A percentile compares a stretch with the other conserved stretches of the same genome.
phyloP scores from a whole-genome alignment of 352 stramenopile species.

The Globisporangium iwayamae region DNA sequence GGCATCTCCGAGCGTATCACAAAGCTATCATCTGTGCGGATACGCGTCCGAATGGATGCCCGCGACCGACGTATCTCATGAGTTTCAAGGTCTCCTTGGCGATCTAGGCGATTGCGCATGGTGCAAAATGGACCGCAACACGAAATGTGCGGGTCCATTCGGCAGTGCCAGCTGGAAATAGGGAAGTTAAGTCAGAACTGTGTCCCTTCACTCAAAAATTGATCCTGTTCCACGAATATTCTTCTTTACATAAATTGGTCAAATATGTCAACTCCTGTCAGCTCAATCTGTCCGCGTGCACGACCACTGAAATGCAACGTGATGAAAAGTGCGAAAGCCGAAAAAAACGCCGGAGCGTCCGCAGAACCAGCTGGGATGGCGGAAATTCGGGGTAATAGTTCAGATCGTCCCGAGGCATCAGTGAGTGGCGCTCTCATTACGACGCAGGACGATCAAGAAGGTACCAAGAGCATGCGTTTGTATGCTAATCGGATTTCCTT shows the following conservation, averaged over 20 bases:
- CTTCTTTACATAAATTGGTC: neutral
- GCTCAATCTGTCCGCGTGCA: neutral
- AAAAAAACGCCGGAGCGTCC: slow-evolving; percentile 5
- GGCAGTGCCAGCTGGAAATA: neutral
- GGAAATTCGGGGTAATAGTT: neutral
- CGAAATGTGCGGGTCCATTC: slow-evolving; percentile 4
- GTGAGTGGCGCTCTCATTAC: neutral
- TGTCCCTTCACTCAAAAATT: slow-evolving; percentile 5
- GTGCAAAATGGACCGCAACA: neutral
- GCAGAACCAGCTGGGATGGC: neutral
- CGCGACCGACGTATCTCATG: neutral
- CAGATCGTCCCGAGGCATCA: neutral
- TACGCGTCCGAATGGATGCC: slow-evolving; percentile 9
- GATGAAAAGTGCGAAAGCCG: neutral
- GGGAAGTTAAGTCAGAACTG: slow-evolving; percentile 1
- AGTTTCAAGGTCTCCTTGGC: neutral
- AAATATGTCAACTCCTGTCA: slow-evolving; percentile 1
- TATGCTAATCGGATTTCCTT: no score
- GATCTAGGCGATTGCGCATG: neutral
- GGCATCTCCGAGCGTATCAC: slow-evolving; percentile 2
- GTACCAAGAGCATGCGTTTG: no score
- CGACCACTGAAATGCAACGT: slow-evolving; percentile 8
- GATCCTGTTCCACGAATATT: neutral
- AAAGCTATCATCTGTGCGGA: neutral
- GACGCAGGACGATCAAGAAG: no score